Conservation (phyloP, 371 early-diverging fungal species). For the Mortierella sp. region DNA sequence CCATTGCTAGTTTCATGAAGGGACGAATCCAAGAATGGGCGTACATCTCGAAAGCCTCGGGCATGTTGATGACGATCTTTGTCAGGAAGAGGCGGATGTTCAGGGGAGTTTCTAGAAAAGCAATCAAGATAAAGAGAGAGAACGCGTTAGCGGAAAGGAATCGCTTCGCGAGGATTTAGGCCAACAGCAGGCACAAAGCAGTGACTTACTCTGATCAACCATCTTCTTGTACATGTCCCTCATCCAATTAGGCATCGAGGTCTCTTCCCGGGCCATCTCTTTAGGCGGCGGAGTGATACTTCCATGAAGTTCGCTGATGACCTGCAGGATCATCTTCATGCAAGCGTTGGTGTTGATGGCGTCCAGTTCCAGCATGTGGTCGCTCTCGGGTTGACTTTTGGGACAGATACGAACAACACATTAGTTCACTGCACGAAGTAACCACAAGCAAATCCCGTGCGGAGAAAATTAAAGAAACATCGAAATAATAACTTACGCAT, state of each 20-base stretch:
- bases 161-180: not conserved
- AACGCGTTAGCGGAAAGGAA: not conserved
- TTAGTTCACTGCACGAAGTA: not conserved
- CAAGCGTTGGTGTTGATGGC: constrained; percentile 71
- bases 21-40: constrained; percentile 72
- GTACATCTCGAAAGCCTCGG: constrained; percentile 71
- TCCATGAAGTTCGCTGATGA: constrained; percentile 65
- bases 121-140: not conserved
- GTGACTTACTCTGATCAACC: constrained; percentile 38
- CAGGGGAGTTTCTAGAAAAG: constrained; percentile 59
- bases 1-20: constrained; percentile 66
- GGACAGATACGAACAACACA: not conserved
- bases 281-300: constrained; percentile 57
- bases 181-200: no score
- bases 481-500: constrained; percentile 11
- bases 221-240: constrained; percentile 60
- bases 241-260: constrained; percentile 79
- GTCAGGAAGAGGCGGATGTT: constrained; percentile 71
- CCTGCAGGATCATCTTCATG: constrained; percentile 65
- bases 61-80: constrained; percentile 70
- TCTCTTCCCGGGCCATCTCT: constrained; percentile 42
- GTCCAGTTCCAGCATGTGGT: constrained; percentile 63
- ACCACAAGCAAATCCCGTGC: no score
- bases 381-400: constrained; percentile 14
- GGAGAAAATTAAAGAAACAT: not conserved